Conservation (phyloP, 495 filamentous ascomycete genomes). For the Daldinia childiae region DNA sequence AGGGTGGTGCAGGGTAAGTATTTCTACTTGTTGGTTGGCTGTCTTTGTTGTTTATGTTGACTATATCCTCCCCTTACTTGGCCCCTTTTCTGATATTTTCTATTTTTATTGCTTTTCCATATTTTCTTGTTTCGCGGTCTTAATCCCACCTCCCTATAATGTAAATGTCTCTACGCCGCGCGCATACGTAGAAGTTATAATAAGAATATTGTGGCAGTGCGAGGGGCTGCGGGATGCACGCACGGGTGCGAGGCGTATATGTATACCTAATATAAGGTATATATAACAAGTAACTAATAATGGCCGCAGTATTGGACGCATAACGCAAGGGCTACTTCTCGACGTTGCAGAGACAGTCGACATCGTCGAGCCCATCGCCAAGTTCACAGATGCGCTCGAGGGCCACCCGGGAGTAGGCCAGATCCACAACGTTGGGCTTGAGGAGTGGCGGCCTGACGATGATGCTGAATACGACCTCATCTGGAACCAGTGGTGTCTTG, state of each 20-base stretch:
- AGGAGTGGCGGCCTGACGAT: constrained; percentile 72
- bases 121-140: background rate
- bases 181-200: background rate
- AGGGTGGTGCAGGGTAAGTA: constrained; percentile 66
- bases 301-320: constrained; percentile 60
- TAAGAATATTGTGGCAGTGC: background rate
- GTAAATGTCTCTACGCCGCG: background rate
- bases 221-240: background rate
- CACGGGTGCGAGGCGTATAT: background rate
- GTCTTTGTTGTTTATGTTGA: too few relatives aligned
- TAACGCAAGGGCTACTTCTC: constrained; percentile 60
- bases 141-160: background rate
- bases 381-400: constrained; percentile 63
- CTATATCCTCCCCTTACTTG: background rate
- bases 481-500: constrained; percentile 93
- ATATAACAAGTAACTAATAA: background rate
- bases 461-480: constrained; percentile 66
- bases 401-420: constrained; percentile 62
- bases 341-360: constrained; percentile 56
- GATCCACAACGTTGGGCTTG: constrained; percentile 77
- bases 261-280: background rate
- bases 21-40: background rate
- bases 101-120: background rate
- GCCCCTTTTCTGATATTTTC: background rate
- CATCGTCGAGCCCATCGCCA: constrained; percentile 64